These are phyloP conservation scores for Stephania cephalantha DNA, from an alignment of 164 flowering plant genomes.

Conservation along the genomic window DNA sequence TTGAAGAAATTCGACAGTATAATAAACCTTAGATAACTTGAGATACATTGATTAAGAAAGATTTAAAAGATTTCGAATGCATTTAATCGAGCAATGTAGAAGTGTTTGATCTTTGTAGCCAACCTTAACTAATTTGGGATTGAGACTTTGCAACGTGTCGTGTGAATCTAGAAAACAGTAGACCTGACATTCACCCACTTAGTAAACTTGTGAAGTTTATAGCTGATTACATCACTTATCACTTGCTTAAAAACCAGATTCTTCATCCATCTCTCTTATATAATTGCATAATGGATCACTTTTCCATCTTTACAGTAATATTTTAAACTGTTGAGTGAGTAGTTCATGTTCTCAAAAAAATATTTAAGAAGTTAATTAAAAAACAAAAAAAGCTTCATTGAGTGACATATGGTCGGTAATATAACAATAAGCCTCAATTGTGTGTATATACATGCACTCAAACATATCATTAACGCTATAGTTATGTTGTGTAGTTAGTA, in stretches of 20 bases:
- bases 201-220: not conserved
- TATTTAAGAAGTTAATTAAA: not conserved
- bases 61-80: too few relatives aligned
- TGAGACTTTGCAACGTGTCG: too few relatives aligned
- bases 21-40: too few relatives aligned
- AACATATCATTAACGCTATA: not conserved
- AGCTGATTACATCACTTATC: not conserved
- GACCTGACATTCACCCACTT: not conserved
- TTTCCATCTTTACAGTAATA: not conserved
- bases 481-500: not conserved
- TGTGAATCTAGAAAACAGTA: too few relatives aligned
- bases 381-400: not conserved
- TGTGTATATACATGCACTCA: not conserved
- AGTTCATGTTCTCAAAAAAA: not conserved
- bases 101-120: too few relatives aligned
- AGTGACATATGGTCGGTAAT: slow-evolving; percentile 1
- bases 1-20: too few relatives aligned
- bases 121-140: too few relatives aligned
- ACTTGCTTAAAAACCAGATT: not conserved
- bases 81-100: too few relatives aligned
- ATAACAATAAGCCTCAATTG: not conserved
- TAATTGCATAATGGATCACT: not conserved
- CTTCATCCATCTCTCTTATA: not conserved
- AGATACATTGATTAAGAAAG: too few relatives aligned
- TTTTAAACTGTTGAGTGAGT: not conserved